Conservation (phyloP, 2,329 filamentous ascomycete genomes). For the Biscogniauxia mediterranea region DNA sequence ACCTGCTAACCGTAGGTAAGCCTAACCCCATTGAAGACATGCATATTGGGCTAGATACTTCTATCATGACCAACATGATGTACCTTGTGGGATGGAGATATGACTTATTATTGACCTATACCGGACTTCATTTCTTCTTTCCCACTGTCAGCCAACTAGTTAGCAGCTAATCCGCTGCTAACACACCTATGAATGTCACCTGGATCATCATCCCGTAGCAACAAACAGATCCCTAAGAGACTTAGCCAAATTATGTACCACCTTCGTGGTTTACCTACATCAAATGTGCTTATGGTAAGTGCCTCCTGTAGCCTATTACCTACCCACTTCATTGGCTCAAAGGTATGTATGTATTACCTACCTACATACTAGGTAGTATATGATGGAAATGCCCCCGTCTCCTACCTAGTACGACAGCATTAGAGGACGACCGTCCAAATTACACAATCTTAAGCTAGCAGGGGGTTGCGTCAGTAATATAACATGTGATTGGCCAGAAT, state of each 20-base stretch:
- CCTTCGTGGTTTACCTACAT: background rate
- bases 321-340: too few species aligned
- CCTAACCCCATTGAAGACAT: too few species aligned
- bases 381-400: background rate
- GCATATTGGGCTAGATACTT: too few species aligned
- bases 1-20: too few species aligned
- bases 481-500: background rate
- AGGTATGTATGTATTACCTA: too few species aligned
- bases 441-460: background rate
- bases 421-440: background rate
- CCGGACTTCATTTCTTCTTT: background rate
- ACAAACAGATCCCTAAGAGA: background rate
- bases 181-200: background rate
- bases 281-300: too few species aligned
- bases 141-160: background rate
- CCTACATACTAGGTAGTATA: too few species aligned
- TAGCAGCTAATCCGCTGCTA: background rate
- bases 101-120: background rate
- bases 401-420: background rate
- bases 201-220: background rate
- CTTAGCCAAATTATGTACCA: background rate
- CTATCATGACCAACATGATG: background rate
- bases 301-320: too few species aligned
- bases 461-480: background rate
- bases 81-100: background rate